Evolutionary conservation across 2,329 filamentous ascomycete genomes (phyloP).

Genomic region (Penicillium occitanis): DNA sequence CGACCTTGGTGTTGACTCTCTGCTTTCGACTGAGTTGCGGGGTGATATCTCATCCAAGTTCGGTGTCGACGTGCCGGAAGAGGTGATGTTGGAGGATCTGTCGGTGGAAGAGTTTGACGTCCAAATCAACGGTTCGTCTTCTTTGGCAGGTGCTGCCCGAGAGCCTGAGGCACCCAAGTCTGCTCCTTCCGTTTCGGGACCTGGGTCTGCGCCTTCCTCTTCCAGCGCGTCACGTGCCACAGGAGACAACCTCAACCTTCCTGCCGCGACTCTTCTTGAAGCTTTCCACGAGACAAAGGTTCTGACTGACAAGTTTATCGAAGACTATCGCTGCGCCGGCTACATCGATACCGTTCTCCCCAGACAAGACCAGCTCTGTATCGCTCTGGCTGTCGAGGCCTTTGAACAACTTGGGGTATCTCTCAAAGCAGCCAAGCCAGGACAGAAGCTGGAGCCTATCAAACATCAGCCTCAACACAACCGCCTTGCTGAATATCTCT

Average conservation of each 20-base stretch:
- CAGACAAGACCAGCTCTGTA: constrained; percentile 22
- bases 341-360: constrained; percentile 24
- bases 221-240: not conserved
- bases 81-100: constrained; percentile 1
- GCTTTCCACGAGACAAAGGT: constrained; percentile 29
- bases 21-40: not conserved
- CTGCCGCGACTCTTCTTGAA: constrained; percentile 24
- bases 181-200: not conserved
- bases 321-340: constrained; percentile 21
- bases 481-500: constrained; percentile 35
- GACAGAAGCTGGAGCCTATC: constrained; percentile 26
- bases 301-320: constrained; percentile 29
- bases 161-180: not conserved
- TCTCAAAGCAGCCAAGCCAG: constrained; percentile 23
- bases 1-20: constrained; percentile 33
- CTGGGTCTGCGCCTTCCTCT: not conserved
- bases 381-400: constrained; percentile 29
- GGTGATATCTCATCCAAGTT: constrained; percentile 1
- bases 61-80: not conserved
- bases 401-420: constrained; percentile 33
- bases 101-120: not conserved
- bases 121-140: not conserved
- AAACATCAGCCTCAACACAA: constrained; percentile 28
- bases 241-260: not conserved
- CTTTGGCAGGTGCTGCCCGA: not conserved